phyloP scores from a whole-genome alignment of 768 basidiomycete species.

The Pleurotus platypus region DNA sequence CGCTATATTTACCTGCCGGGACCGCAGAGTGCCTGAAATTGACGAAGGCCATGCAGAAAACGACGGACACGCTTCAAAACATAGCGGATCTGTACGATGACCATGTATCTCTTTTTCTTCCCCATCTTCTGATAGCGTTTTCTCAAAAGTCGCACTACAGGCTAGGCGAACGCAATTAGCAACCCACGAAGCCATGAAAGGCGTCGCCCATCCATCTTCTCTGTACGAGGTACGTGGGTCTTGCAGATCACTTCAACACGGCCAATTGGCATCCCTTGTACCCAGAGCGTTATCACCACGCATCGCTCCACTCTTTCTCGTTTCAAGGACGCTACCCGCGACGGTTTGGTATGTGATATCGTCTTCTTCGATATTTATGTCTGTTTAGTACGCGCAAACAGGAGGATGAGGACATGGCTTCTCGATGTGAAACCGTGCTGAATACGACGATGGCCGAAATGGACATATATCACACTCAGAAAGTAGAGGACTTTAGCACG shows the following conservation, averaged over 20 bases:
- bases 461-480: conserved; percentile 74
- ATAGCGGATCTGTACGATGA: conserved; percentile 79
- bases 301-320: conserved; percentile 67
- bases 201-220: conserved; percentile 70
- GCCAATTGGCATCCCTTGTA: too few species aligned
- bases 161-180: conserved; percentile 69
- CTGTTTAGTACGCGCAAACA: conserved; percentile 19
- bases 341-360: conserved; percentile 28
- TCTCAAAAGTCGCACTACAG: conserved; percentile 29
- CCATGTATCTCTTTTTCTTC: conserved; percentile 45
- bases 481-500: conserved; percentile 61
- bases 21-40: conserved; percentile 66
- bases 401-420: conserved; percentile 62
- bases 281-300: conserved; percentile 68
- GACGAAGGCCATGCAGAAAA: conserved; percentile 76
- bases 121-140: not conserved
- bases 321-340: conserved; percentile 51
- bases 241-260: too few species aligned
- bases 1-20: too few species aligned
- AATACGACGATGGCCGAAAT: conserved; percentile 90
- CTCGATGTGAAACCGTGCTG: conserved; percentile 82
- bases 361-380: not conserved
- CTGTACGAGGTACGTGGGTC: conserved; percentile 55
- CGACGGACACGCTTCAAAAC: conserved; percentile 66
- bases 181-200: conserved; percentile 74